Conservation (phyloP, 441 rosid species). For the Adansonia grandidieri region DNA sequence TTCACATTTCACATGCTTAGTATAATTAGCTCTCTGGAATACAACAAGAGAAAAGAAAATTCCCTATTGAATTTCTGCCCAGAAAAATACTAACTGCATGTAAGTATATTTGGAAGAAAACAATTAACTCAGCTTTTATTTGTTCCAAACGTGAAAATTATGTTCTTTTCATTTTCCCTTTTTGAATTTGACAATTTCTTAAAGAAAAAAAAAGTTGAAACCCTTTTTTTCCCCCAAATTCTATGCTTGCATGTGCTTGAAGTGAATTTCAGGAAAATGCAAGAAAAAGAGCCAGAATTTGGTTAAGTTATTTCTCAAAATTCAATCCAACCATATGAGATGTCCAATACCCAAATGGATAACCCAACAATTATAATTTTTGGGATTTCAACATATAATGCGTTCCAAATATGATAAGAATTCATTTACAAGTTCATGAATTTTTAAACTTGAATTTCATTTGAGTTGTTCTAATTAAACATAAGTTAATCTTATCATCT, state of each 20-base stretch:
- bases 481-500: not conserved
- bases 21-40: not conserved
- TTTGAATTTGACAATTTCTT: not conserved
- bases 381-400: not conserved
- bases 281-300: not conserved
- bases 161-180: not conserved
- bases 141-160: not conserved
- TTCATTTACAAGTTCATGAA: not conserved
- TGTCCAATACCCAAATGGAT: not conserved
- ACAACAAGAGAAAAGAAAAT: not conserved
- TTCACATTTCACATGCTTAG: slow-evolving; percentile 16
- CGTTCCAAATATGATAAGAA: not conserved
- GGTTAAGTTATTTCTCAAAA: slow-evolving; percentile 13
- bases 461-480: not conserved
- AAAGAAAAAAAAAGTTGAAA: not conserved
- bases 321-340: not conserved
- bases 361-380: not conserved
- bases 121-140: not conserved
- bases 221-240: not conserved
- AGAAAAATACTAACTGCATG: not conserved
- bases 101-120: not conserved
- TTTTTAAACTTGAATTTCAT: not conserved
- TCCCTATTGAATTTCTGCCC: not conserved
- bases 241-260: not conserved
- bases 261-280: slow-evolving; percentile 4